These are phyloP conservation scores for Yarrowia galli DNA, from an alignment of 1,139 yeast genomes.

Conservation along the genomic window DNA sequence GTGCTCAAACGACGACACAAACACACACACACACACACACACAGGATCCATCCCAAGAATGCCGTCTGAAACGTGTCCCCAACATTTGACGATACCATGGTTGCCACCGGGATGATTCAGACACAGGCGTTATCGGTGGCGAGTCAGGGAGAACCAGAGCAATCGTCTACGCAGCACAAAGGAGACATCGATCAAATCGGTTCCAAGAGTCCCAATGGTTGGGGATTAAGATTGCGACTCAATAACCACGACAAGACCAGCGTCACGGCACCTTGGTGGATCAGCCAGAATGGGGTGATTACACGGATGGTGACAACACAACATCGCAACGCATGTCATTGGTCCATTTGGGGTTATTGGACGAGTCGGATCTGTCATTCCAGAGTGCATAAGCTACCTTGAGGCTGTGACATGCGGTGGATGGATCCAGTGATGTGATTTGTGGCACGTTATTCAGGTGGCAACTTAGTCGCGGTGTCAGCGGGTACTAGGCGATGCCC, in stretches of 20 bases:
- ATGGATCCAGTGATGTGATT: background rate
- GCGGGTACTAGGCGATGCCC: background rate
- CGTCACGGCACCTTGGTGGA: conserved; percentile 10
- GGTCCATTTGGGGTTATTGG: background rate
- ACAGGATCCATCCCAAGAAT: too few relatives aligned
- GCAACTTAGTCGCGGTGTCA: background rate
- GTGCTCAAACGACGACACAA: too few relatives aligned
- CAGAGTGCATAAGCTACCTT: too few relatives aligned
- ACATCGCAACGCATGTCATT: background rate
- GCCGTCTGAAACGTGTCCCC: background rate
- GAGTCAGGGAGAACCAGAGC: background rate
- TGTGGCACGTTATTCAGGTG: background rate
- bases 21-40: too few relatives aligned
- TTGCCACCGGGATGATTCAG: background rate
- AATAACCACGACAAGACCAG: background rate
- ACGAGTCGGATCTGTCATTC: background rate
- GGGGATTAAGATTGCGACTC: background rate
- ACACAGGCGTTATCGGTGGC: background rate
- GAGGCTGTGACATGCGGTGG: too few relatives aligned
- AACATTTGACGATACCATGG: background rate
- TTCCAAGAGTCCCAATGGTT: background rate
- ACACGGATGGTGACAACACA: background rate
- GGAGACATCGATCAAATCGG: too few relatives aligned
- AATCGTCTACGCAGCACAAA: too few relatives aligned
- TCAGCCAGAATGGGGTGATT: background rate